Base-by-base conservation (phyloP, 306 rosid species). In the Vigna unguiculata region DNA sequence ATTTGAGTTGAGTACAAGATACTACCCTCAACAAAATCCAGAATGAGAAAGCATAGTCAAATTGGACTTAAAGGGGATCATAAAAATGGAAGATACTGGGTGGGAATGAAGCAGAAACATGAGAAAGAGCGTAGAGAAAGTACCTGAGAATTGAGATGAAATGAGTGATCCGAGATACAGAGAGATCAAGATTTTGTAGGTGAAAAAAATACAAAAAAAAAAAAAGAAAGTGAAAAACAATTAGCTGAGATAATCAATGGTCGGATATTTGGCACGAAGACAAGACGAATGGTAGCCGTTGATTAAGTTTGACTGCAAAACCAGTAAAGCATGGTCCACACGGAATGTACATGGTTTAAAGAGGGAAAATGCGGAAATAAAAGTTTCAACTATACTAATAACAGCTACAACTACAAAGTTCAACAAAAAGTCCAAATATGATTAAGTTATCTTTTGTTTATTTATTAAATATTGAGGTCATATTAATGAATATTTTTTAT, bases 91-190 rank as follows among this genome's bases (percentile, higher is more conserved):
- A 32, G 20, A 49, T 20, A 9, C 45, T 40, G 9, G 2, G 6
- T 20, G 40, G 28, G 51, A 59, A 49, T 7, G 48, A 47, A 34
- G 49, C 20, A 14, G 17, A 48, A 49, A 25, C 10, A 30, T n/a
- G 57, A 36, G 65, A 64, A 5, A 25, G 49, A 74, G 38, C 32
- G 12, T 6, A 41, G 64, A 61, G 61, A 36, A 28, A 82, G 74
- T 82, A 82, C 85, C 85, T 82, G 68, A 54, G 55, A 81, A 53
- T 5, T 54, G 51, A 63, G 40, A 81, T 61, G 19, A 45, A 40
- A 82, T 61, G 7, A 53, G 73, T 45, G 81, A 81, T 70, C 48
- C 45, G 24, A 74, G 47, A 77, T 3, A 20, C 5, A 43, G 47
- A 71, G 15, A 70, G 32, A 40, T 60, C 54, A 68, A 48, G 30